Conservation (phyloP, 176 grass and related monocot species). For the Oryza meyeriana region DNA sequence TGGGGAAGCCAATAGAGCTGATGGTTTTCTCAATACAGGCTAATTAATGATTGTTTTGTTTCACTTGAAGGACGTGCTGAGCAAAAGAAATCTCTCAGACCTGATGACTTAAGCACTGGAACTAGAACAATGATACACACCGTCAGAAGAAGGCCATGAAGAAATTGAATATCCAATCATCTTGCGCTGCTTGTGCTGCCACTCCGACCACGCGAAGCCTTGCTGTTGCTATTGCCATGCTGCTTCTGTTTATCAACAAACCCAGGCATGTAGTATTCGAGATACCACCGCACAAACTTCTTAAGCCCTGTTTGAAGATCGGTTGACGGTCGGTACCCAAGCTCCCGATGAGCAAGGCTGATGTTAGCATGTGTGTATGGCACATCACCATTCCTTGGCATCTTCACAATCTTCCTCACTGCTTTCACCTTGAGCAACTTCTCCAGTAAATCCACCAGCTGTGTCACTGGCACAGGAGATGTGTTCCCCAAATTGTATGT, state of each 20-base stretch:
- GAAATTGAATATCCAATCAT: conserved; percentile 36
- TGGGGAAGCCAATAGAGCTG: conserved; percentile 37
- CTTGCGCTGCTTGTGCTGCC: conserved; percentile 45
- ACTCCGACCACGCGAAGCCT: conserved; percentile 32
- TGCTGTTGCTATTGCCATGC: conserved; percentile 34
- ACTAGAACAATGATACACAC: conserved; percentile 41
- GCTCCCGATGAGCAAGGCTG: conserved; percentile 71
- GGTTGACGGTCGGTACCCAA: conserved; percentile 67
- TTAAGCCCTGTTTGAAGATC: conserved; percentile 83
- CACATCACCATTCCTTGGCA: conserved; percentile 86
- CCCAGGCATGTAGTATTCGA: conserved; percentile 65
- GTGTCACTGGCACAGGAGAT: conserved; percentile 66
- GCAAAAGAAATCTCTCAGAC: conserved; percentile 46
- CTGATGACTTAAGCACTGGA: conserved; percentile 41
- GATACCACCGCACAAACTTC: conserved; percentile 81
- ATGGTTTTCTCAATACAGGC: conserved; percentile 32
- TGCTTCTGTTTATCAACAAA: conserved; percentile 55
- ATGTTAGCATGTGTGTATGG: conserved; percentile 86
- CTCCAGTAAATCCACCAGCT: conserved; percentile 79
- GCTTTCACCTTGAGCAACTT: conserved; percentile 86
- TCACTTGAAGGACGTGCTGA: conserved; percentile 28
- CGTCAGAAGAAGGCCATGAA: conserved; percentile 35
- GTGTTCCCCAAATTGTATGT: conserved; percentile 85
- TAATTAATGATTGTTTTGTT: conserved; percentile 34
- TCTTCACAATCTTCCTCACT: conserved; percentile 66